Evolutionary conservation across 257 asterid genomes (phyloP).

Genomic region (Ophiorrhiza pumila): DNA sequence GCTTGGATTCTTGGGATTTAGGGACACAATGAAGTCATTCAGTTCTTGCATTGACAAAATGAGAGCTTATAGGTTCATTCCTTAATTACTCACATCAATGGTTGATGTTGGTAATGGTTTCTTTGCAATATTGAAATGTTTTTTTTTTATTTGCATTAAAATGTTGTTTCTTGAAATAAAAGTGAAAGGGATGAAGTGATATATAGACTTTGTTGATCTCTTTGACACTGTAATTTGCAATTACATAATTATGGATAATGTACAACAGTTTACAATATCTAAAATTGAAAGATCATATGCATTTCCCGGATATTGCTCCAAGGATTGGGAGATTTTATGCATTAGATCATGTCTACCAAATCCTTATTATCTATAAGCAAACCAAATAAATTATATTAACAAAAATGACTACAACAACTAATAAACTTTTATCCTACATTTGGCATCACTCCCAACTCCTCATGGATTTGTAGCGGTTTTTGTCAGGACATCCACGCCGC

Average conservation of each 20-base stretch:
- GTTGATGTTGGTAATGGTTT: neutral
- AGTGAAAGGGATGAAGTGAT: neutral
- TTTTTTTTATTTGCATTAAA: neutral
- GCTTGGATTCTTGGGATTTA: constrained; percentile 37
- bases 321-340: no score
- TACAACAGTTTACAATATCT: neutral
- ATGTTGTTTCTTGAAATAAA: neutral
- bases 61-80: constrained; percentile 26
- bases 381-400: no score
- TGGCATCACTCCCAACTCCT: no score
- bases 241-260: neutral
- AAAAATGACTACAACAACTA: no score
- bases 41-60: constrained; percentile 26
- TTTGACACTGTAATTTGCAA: neutral
- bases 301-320: no score
- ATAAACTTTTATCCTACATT: no score
- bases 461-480: no score
- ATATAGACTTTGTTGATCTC: neutral
- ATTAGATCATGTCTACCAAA: no score
- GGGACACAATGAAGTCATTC: constrained; percentile 31
- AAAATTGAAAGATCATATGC: neutral
- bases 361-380: no score
- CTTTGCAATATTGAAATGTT: neutral
- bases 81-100: neutral
- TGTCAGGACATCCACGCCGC: no score